phyloP scores from a whole-genome alignment of 2,329 filamentous ascomycete genomes.

The Talaromyces islandicus region DNA sequence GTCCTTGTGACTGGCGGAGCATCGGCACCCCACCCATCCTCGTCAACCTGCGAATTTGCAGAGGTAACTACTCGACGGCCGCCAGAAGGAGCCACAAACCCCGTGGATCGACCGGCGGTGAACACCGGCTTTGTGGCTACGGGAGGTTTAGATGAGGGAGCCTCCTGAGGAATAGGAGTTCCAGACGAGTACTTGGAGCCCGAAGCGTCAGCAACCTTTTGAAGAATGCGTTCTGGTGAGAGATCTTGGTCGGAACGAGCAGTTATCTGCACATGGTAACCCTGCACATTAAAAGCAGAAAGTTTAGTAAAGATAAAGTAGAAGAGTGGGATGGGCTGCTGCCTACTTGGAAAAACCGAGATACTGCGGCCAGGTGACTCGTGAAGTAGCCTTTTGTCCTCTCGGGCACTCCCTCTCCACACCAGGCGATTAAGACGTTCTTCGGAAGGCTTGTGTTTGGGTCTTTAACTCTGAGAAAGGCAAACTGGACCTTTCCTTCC shows the following conservation, averaged over 20 bases:
- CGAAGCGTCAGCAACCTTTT: constrained; percentile 91
- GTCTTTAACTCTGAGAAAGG: constrained; percentile 93
- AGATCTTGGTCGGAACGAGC: constrained; percentile 87
- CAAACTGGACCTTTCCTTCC: constrained; percentile 94
- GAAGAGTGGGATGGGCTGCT: neutral
- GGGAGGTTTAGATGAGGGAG: constrained; percentile 56
- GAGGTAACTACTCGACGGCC: constrained; percentile 47
- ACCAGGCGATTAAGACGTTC: constrained; percentile 91
- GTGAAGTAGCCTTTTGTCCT: constrained; percentile 98
- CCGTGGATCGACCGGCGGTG: constrained; percentile 63
- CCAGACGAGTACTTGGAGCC: constrained; percentile 81
- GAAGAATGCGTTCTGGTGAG: constrained; percentile 77
- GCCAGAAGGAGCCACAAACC: constrained; percentile 61
- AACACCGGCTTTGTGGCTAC: constrained; percentile 87
- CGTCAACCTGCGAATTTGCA: constrained; percentile 56
- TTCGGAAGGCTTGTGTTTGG: constrained; percentile 87
- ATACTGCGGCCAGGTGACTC: constrained; percentile 81
- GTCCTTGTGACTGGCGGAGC: constrained; percentile 84
- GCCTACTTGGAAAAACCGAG: constrained; percentile 75
- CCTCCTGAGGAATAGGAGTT: constrained; percentile 46
- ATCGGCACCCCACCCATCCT: constrained; percentile 91
- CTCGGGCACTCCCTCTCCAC: constrained; percentile 95
- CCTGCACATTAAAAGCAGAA: constrained; percentile 38
- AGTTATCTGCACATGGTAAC: constrained; percentile 96
- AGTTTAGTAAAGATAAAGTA: neutral